Base-by-base conservation (phyloP, 1,284 basidiomycete genomes). In the Papiliotrema nemorosa region DNA sequence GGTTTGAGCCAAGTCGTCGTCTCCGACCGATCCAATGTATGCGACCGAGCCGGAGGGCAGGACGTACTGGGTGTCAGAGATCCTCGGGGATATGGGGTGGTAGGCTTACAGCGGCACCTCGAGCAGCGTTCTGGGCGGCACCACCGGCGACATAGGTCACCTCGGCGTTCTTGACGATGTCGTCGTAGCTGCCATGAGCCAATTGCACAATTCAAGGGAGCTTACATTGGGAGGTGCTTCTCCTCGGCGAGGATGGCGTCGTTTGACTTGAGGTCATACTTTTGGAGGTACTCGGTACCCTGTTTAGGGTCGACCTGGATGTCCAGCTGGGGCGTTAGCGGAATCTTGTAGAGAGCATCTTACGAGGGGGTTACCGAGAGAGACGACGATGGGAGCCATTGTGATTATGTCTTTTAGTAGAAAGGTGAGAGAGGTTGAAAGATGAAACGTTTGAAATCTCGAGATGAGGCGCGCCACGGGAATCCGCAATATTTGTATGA, bases 131-230 rank as follows among this genome's bases (percentile, higher is more conserved):
- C 76, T 99, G 96, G 22, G 91, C 85, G 35, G 93, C 94, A 69
- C 96, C 96, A 53, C 96, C 96, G 42, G 96, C 94, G 52, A 98
- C 90, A 70, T 96, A 98, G 51, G 84, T 86, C 51, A 92, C 83
- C 52, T 87, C 70, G 77, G 87, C 76, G 61, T 90, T 82, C 62
- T 82, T 81, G 42, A 87, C 83, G 55, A 97, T 78, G 69, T 97
- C 90, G 29, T 90, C 85, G 77, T 97, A 97, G 72, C 90, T 93
- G 59, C 5, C 49, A 39, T 49, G 24, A 38, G 47, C 10, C 10
- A 38, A 12, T 20, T 9, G 3, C 20, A 36, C 18, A 10, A 10
- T 16, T 13, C 2, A 22, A 47, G 14, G 38, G 33, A 40, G 73
- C 82, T 66, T 67, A 92, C 90, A 96, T 85, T 36, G 84, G 80